These are phyloP conservation scores for Rhizophagus sp. DNA, from an alignment of 192 early-diverging fungal genomes.

Conservation along the genomic window DNA sequence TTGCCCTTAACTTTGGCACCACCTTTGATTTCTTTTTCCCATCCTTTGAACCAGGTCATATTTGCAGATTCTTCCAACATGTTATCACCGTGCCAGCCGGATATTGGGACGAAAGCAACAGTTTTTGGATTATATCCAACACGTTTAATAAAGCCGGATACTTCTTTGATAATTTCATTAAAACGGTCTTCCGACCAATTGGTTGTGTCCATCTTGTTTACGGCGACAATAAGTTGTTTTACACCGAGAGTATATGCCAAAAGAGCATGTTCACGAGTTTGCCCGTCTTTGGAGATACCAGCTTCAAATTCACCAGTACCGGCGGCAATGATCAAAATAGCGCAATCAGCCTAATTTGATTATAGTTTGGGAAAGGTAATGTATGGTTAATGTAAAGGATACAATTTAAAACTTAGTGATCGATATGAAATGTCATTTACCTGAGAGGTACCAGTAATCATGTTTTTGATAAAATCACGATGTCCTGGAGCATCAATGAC, in stretches of 20 bases:
- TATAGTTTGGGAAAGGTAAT: not conserved
- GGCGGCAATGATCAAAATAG: slow-evolving; percentile 92
- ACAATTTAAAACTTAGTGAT: not conserved
- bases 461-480: slow-evolving; percentile 99
- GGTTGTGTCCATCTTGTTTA: slow-evolving; percentile 99
- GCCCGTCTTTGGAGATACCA: slow-evolving; percentile 99
- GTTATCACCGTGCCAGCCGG: slow-evolving; percentile 98
- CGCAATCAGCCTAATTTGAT: slow-evolving; percentile 79
- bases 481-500: slow-evolving; percentile 99
- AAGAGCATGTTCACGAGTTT: slow-evolving; percentile 99
- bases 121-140: slow-evolving; percentile 92
- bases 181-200: slow-evolving; percentile 94
- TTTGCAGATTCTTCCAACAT: slow-evolving; percentile 91
- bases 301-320: slow-evolving; percentile 90
- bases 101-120: slow-evolving; percentile 97
- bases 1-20: slow-evolving; percentile 58
- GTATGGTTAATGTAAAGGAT: not conserved
- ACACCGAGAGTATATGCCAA: slow-evolving; percentile 98
- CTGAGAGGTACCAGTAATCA: slow-evolving; percentile 99
- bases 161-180: slow-evolving; percentile 96
- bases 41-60: slow-evolving; percentile 98
- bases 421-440: slow-evolving; percentile 22
- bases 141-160: slow-evolving; percentile 95
- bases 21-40: slow-evolving; percentile 87
- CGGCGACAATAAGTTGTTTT: slow-evolving; percentile 95